Base-by-base conservation (phyloP, 768 basidiomycete genomes). In the Amanita polypyramis region DNA sequence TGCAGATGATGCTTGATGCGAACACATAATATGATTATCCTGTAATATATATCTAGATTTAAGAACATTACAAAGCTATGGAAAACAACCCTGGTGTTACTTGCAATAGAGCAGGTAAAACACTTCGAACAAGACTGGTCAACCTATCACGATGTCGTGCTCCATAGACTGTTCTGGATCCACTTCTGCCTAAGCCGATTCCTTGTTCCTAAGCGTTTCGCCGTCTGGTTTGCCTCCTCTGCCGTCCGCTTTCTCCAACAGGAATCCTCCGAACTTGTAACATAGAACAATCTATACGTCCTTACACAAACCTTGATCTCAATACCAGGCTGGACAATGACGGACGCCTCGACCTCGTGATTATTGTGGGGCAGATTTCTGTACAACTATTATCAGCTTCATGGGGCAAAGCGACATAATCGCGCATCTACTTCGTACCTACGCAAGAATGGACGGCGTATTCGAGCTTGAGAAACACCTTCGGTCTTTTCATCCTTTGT, bases 281-380 rank as follows among this genome's bases (percentile, higher is more conserved):
- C 85, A 60, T 80, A 91, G 69, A 93, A 92, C 11, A 91, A 63
- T 29, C 83, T 73, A 61, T 91, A 91, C 7, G 83, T 87, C 50
- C 81, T 73, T 30, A 90, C 73, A 63, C 93, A 95, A 49, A 96
- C 77, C 52, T 84, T 84, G 60, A 89, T 86, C 62, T 90, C 86
- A 14, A 94, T 72, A 2, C 74, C 74, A 27, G 83, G 82, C 32
- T 60, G 70, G 0, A 78, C 70, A 23, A 72, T 55, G 19, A 77
- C 65, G 35, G 77, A 68, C 0, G 73, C 75, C 8, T 62, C 63
- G 3, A 58, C 54, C 9, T 69, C 64, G 14, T 64, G 63, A 9
- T 67, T 56, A 35, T 60, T 55, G 5, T 56, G 52, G 45, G 66
- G 64, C 50, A 70, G 56, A 54, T 70, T 74, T 59, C 75, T 77